phyloP scores from a whole-genome alignment of 2,329 filamentous ascomycete species.

The Chaetothyriales sp. region DNA sequence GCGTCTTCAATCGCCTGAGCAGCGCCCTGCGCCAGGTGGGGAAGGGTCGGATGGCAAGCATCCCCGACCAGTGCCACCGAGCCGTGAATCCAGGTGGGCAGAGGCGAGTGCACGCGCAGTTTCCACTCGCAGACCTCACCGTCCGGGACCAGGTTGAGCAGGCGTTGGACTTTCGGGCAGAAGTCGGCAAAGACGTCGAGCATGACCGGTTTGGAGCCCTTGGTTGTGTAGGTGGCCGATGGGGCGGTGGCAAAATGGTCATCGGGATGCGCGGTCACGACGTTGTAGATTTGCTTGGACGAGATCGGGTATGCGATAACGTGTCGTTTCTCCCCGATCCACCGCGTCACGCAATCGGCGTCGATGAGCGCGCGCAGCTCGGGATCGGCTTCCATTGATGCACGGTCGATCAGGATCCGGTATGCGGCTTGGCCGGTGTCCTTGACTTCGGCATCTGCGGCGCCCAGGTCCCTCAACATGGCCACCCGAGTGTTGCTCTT shows the following conservation, averaged over 20 bases:
- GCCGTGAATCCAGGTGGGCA: slow-evolving; percentile 46
- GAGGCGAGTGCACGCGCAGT: slow-evolving; percentile 44
- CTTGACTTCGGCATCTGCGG: slow-evolving; percentile 26
- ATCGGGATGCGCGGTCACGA: slow-evolving; percentile 48
- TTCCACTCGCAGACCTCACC: slow-evolving; percentile 56
- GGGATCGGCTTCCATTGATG: slow-evolving; percentile 31
- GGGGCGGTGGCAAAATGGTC: slow-evolving; percentile 43
- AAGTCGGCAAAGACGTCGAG: slow-evolving; percentile 44
- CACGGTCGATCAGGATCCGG: slow-evolving; percentile 37
- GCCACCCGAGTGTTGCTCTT: slow-evolving; percentile 33
- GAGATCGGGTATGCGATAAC: slow-evolving; percentile 54
- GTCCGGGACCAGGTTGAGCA: slow-evolving; percentile 46
- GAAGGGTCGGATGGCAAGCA: slow-evolving; percentile 48
- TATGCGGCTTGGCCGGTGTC: slow-evolving; percentile 41
- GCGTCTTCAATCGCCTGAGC: slow-evolving; percentile 52
- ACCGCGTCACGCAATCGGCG: slow-evolving; percentile 42
- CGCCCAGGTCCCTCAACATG: slow-evolving; percentile 26
- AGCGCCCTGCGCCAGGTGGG: slow-evolving; percentile 49
- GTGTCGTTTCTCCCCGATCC: slow-evolving; percentile 51
- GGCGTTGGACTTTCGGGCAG: slow-evolving; percentile 43
- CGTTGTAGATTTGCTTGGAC: slow-evolving; percentile 50
- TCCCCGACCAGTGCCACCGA: slow-evolving; percentile 42
- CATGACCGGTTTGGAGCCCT: slow-evolving; percentile 46
- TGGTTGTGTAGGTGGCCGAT: slow-evolving; percentile 48
- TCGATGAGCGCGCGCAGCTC: slow-evolving; percentile 42